phyloP scores from a whole-genome alignment of 75 land plant genomes.

The Selaginella tamariscina region DNA sequence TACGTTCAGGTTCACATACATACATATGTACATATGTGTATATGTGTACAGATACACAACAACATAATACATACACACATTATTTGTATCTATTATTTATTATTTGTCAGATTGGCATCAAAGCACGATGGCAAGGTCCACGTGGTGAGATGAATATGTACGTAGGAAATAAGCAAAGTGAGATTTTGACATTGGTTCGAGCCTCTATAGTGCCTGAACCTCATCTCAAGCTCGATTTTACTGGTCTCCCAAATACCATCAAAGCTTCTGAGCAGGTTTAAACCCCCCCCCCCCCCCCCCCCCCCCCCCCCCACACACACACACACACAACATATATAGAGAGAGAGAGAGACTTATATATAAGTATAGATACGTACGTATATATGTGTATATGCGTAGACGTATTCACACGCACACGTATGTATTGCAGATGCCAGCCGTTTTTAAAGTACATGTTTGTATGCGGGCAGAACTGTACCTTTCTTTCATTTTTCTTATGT shows the following conservation, averaged over 20 bases:
- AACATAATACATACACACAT: too few relatives aligned
- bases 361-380: too few relatives aligned
- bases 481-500: slow-evolving; percentile 90
- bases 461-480: slow-evolving; percentile 75
- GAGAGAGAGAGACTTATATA: too few relatives aligned
- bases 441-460: slow-evolving; percentile 75
- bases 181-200: slow-evolving; percentile 52
- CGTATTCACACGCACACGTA: too few relatives aligned
- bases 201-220: slow-evolving; percentile 69
- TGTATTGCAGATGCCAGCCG: slow-evolving; percentile 79
- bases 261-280: slow-evolving; percentile 90
- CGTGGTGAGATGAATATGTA: slow-evolving; percentile 84
- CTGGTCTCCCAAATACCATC: slow-evolving; percentile 81
- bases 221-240: slow-evolving; percentile 70
- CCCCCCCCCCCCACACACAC: too few relatives aligned
- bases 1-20: not conserved
- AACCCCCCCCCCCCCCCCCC: too few relatives aligned
- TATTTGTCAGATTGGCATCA: slow-evolving; percentile 62
- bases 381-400: too few relatives aligned
- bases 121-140: slow-evolving; percentile 84
- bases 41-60: too few relatives aligned
- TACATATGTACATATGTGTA: too few relatives aligned
- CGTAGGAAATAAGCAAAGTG: slow-evolving; percentile 82
- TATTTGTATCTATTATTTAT: not conserved
- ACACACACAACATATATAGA: too few relatives aligned